These are phyloP conservation scores for Ophiostoma australiae DNA, from an alignment of 2,329 filamentous ascomycete genomes.

Conservation along the genomic window DNA sequence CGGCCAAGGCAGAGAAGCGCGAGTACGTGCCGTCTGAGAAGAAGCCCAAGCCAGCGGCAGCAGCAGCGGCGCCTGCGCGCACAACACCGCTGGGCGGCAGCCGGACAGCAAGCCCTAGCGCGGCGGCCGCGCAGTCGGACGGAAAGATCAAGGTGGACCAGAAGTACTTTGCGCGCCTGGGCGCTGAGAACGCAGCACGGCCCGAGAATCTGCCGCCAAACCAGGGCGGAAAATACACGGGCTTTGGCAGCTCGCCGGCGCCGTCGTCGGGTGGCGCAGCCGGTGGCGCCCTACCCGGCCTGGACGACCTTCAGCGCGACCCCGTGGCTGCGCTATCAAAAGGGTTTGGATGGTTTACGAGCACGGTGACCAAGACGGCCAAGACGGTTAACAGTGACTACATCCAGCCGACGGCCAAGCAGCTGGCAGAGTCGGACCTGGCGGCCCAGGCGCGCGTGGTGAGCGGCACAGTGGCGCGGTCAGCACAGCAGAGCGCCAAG, in stretches of 20 bases:
- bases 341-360: constrained; percentile 90
- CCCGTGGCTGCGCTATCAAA: constrained; percentile 83
- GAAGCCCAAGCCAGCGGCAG: constrained; percentile 34
- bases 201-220: constrained; percentile 72
- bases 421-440: constrained; percentile 77
- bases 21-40: constrained; percentile 76
- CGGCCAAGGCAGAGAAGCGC: constrained; percentile 78
- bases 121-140: constrained; percentile 26
- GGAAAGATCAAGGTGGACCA: constrained; percentile 67
- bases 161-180: constrained; percentile 82
- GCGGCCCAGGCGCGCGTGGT: constrained; percentile 60
- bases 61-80: constrained; percentile 36
- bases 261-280: constrained; percentile 39
- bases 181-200: constrained; percentile 73
- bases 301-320: constrained; percentile 90
- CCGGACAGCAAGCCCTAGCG: constrained; percentile 31
- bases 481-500: constrained; percentile 64
- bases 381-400: constrained; percentile 88
- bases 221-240: constrained; percentile 87
- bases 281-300: constrained; percentile 53
- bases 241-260: constrained; percentile 76
- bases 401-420: constrained; percentile 86
- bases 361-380: constrained; percentile 81
- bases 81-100: constrained; percentile 26
- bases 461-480: constrained; percentile 61